phyloP scores from a whole-genome alignment of 2,329 filamentous ascomycete genomes.

The Nemania diffusa region DNA sequence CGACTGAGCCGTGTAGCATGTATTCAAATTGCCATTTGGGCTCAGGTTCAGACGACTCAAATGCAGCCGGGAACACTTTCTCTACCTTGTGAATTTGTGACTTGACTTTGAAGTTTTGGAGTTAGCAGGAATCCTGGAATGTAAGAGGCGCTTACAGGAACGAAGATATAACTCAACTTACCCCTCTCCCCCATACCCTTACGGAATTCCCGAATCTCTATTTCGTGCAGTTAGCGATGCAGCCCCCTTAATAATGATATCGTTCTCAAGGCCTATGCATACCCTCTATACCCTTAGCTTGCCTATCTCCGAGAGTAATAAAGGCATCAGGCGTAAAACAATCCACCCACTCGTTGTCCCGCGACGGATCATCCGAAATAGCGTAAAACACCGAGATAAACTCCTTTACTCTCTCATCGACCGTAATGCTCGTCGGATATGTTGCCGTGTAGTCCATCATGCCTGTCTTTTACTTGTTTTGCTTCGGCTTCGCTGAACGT shows the following conservation, averaged over 20 bases:
- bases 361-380: slow-evolving; percentile 55
- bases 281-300: slow-evolving; percentile 52
- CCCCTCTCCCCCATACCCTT: slow-evolving; percentile 48
- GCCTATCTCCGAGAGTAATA: slow-evolving; percentile 55
- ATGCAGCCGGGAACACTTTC: slow-evolving; percentile 56
- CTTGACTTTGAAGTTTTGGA: slow-evolving; percentile 47
- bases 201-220: slow-evolving; percentile 56
- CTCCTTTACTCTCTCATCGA: slow-evolving; percentile 40
- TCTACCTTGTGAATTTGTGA: slow-evolving; percentile 55
- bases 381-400: slow-evolving; percentile 59
- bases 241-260: background rate
- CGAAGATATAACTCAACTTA: background rate
- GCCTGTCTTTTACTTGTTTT: background rate
- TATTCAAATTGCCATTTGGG: slow-evolving; percentile 47
- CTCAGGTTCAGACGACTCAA: slow-evolving; percentile 34
- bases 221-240: background rate
- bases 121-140: too few species aligned
- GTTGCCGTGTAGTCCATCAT: slow-evolving; percentile 41
- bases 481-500: background rate
- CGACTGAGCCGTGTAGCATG: slow-evolving; percentile 48
- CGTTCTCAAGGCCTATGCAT: slow-evolving; percentile 9
- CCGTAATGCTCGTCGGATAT: slow-evolving; percentile 43
- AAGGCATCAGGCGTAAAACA: slow-evolving; percentile 56
- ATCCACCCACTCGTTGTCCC: slow-evolving; percentile 57
- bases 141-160: too few species aligned